A percentile compares a stretch with the other conserved stretches of the same genome.
Conservation (phyloP, 2,329 filamentous ascomycete genomes). For the Knoxdaviesia proteae region DNA sequence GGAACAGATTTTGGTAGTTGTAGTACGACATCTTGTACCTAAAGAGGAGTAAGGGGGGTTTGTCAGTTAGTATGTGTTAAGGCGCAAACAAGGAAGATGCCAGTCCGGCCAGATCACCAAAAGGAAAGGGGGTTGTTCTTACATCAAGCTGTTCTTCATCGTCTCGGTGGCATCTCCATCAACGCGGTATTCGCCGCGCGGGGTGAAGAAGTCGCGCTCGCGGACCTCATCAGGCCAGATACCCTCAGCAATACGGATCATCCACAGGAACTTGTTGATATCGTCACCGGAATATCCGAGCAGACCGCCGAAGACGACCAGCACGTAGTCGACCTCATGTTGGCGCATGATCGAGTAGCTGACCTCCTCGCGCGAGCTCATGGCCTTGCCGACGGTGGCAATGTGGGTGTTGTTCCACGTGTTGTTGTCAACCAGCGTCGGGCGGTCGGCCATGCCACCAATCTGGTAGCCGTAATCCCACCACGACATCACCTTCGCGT, state of each 20-base stretch:
- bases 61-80: not conserved
- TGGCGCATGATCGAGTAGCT: slow-evolving; percentile 97
- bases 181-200: slow-evolving; percentile 82
- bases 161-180: slow-evolving; percentile 84
- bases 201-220: slow-evolving; percentile 89
- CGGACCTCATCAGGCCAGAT: slow-evolving; percentile 99
- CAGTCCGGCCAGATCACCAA: not conserved
- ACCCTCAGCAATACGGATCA: slow-evolving; percentile 96
- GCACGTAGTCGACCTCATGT: slow-evolving; percentile 96
- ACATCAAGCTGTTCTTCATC: slow-evolving; percentile 99
- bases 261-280: slow-evolving; percentile 99
- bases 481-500: slow-evolving; percentile 99
- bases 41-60: slow-evolving; percentile 6
- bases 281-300: slow-evolving; percentile 96
- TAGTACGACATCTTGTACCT: slow-evolving; percentile 99
- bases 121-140: slow-evolving; percentile 18
- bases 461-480: slow-evolving; percentile 99
- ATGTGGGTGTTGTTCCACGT: slow-evolving; percentile 99
- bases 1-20: slow-evolving; percentile 88
- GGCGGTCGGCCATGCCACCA: slow-evolving; percentile 94
- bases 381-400: slow-evolving; percentile 94
- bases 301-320: slow-evolving; percentile 89
- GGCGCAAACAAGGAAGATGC: not conserved
- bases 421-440: slow-evolving; percentile 96
- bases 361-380: slow-evolving; percentile 93